Evolutionary conservation across 2,329 filamentous ascomycete genomes (phyloP).

Genomic region (Ophiostoma ips): DNA sequence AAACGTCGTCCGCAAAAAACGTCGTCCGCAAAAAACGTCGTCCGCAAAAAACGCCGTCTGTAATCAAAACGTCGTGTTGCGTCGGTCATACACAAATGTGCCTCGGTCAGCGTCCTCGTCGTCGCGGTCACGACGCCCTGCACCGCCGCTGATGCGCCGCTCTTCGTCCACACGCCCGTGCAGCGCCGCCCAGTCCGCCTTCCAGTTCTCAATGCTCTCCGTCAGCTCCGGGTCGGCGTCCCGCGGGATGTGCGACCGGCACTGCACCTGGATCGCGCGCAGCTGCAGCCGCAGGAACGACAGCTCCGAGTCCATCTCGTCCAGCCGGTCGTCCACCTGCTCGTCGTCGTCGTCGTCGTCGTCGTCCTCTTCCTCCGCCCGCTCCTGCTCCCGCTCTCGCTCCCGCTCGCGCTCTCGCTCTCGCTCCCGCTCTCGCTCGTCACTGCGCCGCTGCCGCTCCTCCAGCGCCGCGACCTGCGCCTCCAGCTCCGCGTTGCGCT

Average conservation of each 20-base stretch:
- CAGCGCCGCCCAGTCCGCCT: slow-evolving; percentile 41
- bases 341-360: background rate
- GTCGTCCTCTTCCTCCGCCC: background rate
- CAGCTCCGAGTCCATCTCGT: slow-evolving; percentile 45
- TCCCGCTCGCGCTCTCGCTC: background rate
- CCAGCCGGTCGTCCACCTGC: slow-evolving; percentile 28
- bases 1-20: background rate
- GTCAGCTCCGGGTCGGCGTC: slow-evolving; percentile 40
- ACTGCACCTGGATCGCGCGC: slow-evolving; percentile 47
- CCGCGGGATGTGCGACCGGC: slow-evolving; percentile 31
- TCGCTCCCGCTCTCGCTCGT: background rate
- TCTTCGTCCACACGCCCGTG: slow-evolving; percentile 10
- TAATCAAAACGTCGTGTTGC: slow-evolving; percentile 2
- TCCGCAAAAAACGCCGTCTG: too few relatives aligned
- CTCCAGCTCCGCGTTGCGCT: slow-evolving; percentile 37
- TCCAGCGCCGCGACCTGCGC: background rate
- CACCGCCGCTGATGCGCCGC: background rate
- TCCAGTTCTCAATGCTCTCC: slow-evolving; percentile 47
- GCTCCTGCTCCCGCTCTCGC: background rate
- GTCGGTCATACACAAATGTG: background rate
- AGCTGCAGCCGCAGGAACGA: slow-evolving; percentile 47
- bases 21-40: background rate
- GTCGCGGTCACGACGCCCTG: background rate
- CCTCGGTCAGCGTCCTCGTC: background rate
- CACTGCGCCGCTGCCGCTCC: background rate